A percentile compares a stretch with the other conserved stretches of the same genome.
These are phyloP conservation scores for Houttuynia cordata DNA, from an alignment of 164 flowering plant species.

Conservation along the genomic window DNA sequence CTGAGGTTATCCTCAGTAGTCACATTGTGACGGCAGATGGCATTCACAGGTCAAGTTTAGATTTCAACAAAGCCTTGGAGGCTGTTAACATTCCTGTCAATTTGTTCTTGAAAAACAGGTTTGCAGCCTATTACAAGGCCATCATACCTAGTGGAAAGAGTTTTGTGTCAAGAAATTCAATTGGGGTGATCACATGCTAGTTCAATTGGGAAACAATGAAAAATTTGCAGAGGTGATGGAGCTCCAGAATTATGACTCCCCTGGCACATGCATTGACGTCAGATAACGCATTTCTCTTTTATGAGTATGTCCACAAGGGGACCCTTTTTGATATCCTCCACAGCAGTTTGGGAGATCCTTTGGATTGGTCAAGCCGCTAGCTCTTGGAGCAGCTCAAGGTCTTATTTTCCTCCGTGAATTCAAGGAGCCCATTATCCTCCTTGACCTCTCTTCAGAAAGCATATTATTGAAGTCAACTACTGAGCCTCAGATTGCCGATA, in stretches of 20 bases:
- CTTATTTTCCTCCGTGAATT: conserved; percentile 59
- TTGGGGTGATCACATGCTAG: conserved; percentile 59
- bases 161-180: conserved; percentile 62
- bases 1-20: conserved; percentile 32
- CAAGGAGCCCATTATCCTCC: conserved; percentile 43
- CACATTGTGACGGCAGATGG: conserved; percentile 34
- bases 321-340: conserved; percentile 58
- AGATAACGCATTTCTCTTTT: conserved; percentile 53
- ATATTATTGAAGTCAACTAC: too few species aligned
- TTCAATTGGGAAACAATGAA: conserved; percentile 46
- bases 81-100: conserved; percentile 33
- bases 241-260: conserved; percentile 60
- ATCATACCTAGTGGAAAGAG: conserved; percentile 49
- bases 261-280: conserved; percentile 50
- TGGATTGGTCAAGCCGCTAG: conserved; percentile 70
- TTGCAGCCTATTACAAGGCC: conserved; percentile 55
- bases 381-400: conserved; percentile 70
- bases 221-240: conserved; percentile 45
- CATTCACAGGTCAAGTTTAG: conserved; percentile 39
- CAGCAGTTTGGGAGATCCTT: conserved; percentile 14
- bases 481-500: conserved; percentile 64
- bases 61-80: conserved; percentile 48
- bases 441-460: conserved; percentile 60
- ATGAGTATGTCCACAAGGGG: conserved; percentile 44
- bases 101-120: conserved; percentile 40